Evolutionary conservation across 371 early-diverging fungal species (phyloP).

Genomic region (Mortierella sp.): DNA sequence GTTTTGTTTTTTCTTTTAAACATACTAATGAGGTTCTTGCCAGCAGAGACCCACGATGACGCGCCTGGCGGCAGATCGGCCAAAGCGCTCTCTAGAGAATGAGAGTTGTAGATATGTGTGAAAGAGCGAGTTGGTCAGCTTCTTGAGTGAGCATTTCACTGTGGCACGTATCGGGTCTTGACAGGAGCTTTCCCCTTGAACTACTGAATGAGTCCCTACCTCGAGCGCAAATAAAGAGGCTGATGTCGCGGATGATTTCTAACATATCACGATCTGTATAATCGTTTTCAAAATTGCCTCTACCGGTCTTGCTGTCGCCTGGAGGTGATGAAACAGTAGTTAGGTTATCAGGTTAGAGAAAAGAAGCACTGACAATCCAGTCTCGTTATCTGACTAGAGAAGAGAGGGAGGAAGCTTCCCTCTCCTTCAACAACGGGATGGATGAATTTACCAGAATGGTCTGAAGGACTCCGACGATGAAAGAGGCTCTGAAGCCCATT

Average conservation of each 20-base stretch:
- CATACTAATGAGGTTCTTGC: slow-evolving; percentile 59
- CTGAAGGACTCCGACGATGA: slow-evolving; percentile 39
- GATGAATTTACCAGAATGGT: slow-evolving; percentile 45
- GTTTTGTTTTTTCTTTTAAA: background rate
- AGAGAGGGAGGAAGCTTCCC: too few species aligned
- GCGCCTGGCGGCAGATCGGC: slow-evolving; percentile 53
- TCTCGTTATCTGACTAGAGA: too few species aligned
- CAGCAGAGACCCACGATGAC: slow-evolving; percentile 58
- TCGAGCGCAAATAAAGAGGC: slow-evolving; percentile 53
- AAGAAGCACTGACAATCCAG: too few species aligned
- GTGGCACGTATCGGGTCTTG: too few species aligned
- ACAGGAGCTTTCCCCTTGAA: slow-evolving; percentile 5
- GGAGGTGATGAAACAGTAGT: background rate
- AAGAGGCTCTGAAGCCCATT: slow-evolving; percentile 35
- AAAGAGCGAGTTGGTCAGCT: background rate
- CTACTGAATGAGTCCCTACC: slow-evolving; percentile 54
- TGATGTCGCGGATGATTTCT: slow-evolving; percentile 60
- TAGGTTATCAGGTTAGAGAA: too few species aligned
- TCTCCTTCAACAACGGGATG: too few species aligned
- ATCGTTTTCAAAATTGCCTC: slow-evolving; percentile 37
- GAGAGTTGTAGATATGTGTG: background rate
- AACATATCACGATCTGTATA: slow-evolving; percentile 51
- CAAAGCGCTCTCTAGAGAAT: slow-evolving; percentile 44
- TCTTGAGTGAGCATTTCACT: slow-evolving; percentile 9
- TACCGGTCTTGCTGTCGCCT: slow-evolving; percentile 12